Conservation (phyloP, 129 eudicot species). For the Pulicaria dysenterica region DNA sequence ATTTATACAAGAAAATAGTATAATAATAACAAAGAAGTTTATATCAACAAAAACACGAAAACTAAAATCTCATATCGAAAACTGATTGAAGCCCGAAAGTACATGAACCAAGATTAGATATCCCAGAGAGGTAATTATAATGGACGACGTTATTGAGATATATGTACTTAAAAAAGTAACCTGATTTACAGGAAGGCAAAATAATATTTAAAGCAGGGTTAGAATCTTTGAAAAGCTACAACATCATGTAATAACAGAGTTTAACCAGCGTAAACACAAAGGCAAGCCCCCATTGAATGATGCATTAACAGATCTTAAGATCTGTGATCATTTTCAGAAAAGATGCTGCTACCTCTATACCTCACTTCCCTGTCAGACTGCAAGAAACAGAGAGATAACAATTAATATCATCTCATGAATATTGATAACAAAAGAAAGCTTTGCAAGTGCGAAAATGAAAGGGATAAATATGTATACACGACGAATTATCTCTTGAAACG, state of each 20-base stretch:
- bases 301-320: constrained; percentile 37
- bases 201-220: constrained; percentile 4
- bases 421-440: background rate
- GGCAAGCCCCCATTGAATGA: constrained; percentile 3
- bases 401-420: background rate
- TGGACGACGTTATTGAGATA: constrained; percentile 21
- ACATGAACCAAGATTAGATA: background rate
- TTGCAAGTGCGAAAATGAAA: background rate
- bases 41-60: background rate
- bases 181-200: constrained; percentile 17
- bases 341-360: constrained; percentile 40
- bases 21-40: too few species aligned
- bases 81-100: background rate
- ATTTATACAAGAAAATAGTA: too few species aligned
- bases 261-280: constrained; percentile 25
- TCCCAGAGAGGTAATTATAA: background rate
- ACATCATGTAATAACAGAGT: constrained; percentile 22
- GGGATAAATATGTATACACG: constrained; percentile 42
- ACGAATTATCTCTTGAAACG: constrained; percentile 72
- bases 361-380: constrained; percentile 59
- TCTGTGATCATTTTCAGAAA: constrained; percentile 52
- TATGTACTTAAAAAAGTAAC: constrained; percentile 20
- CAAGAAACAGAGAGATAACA: constrained; percentile 22
- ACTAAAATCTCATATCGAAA: background rate
- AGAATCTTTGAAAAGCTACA: constrained; percentile 5